Conservation (phyloP, 768 basidiomycete genomes). For the Kwoniella newhampshirensis region DNA sequence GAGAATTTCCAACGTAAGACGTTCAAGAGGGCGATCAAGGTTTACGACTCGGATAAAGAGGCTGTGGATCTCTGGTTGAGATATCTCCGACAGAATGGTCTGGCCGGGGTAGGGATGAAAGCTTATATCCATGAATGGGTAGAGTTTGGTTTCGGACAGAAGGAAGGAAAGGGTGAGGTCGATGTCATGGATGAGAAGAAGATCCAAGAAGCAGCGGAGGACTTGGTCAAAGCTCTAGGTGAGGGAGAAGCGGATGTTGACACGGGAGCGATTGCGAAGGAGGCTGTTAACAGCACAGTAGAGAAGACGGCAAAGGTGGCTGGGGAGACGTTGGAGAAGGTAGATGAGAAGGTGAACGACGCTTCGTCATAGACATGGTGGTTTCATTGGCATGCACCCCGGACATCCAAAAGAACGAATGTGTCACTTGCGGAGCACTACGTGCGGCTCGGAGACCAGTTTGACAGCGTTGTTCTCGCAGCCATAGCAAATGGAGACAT, state of each 20-base stretch:
- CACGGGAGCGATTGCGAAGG: background rate
- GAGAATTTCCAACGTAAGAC: conserved; percentile 89
- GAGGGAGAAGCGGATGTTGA: conserved; percentile 7
- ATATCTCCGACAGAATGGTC: conserved; percentile 71
- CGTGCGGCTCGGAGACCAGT: too few species aligned
- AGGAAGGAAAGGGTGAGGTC: conserved; percentile 35
- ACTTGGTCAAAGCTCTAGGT: conserved; percentile 22
- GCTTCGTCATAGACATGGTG: background rate
- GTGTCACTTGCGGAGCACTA: too few species aligned
- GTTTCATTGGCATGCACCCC: too few species aligned
- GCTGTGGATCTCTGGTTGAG: conserved; percentile 76
- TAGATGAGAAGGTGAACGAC: conserved; percentile 8
- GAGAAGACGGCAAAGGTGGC: conserved; percentile 3
- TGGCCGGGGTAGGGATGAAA: conserved; percentile 85
- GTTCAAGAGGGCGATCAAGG: conserved; percentile 82
- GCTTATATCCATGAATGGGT: conserved; percentile 72
- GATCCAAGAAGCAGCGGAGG: conserved; percentile 18
- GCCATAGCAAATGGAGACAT: too few species aligned
- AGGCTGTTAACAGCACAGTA: background rate
- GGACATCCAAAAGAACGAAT: too few species aligned
- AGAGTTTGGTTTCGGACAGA: conserved; percentile 60
- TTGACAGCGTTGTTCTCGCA: too few species aligned
- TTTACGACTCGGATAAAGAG: conserved; percentile 79
- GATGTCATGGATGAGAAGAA: conserved; percentile 6
- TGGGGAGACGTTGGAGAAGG: too few species aligned